Evolutionary conservation across 768 basidiomycete genomes (phyloP), one percentile per base, ranked within the genome.

Genomic region (Agrocybe pediades): DNA sequence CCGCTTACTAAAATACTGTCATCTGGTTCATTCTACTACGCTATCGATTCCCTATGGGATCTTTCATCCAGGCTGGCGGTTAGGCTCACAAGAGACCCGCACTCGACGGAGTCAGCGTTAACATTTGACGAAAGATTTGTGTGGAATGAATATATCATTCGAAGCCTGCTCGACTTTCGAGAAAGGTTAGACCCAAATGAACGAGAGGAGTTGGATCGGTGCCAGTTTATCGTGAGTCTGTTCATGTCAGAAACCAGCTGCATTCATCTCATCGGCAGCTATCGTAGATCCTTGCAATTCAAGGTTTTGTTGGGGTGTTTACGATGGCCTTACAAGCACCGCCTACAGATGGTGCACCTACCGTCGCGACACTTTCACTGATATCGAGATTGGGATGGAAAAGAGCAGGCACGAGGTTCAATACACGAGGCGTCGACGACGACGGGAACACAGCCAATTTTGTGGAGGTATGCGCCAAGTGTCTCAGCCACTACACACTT

Each of bases 381-480:
- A 88, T 98, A 46, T 93, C 90, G 11, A 79, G 97, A 36, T 78
- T 98, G 4, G 88, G 95, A 9, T 95, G 92, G 87, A 95, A 93
- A 72, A 81, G 96, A 59, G 95, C 97, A 21, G 97, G 97, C 2
- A 98, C 97, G 17, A 84, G 97, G 33, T 99, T 98, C 75, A 98
- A 97, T 68, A 95, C 95, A 11, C 83, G 96, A 53, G 96, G 96
- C 1, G 90, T 98, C 9, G 95, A 98, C 65, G 95, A 97, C 66
- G 91, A 95, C 58, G 94, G 95, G 30, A 87, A 95, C 65, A 89
- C 88, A 25, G 96, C 96, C 26, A 98, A 98, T 65, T 98, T 97
- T 69, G 96, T 96, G 6, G 97, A 99, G 83, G 92, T 86, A 61
- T 49, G 82, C 59, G 46, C 41, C 11, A 30, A 41, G 36, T 53